A percentile compares a stretch with the other conserved stretches of the same genome.
Conservation (phyloP, 2,329 filamentous ascomycete genomes). For the Pseudogymnoascus sp. region DNA sequence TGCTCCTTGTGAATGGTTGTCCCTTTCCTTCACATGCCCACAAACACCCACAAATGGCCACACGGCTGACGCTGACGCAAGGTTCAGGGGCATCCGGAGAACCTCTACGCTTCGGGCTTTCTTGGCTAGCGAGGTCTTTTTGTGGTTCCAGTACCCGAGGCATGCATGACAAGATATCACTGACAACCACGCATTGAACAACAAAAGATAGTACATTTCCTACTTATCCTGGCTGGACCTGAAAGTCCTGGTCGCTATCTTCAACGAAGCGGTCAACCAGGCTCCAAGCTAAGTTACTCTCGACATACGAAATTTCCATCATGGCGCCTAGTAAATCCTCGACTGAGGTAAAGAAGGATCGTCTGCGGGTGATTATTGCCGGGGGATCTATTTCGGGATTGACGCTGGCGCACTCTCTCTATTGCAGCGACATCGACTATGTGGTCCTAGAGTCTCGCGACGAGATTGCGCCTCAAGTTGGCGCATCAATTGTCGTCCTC, state of each 20-base stretch:
- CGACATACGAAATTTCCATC: neutral
- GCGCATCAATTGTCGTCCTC: slow-evolving; percentile 39
- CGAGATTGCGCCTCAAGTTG: slow-evolving; percentile 36
- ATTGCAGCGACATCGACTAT: slow-evolving; percentile 39
- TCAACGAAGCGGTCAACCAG: neutral
- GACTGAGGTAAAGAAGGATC: neutral
- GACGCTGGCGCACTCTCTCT: slow-evolving; percentile 37
- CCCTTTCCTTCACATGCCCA: slow-evolving; percentile 10
- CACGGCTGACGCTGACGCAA: neutral
- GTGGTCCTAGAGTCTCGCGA: slow-evolving; percentile 38
- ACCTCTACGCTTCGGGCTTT: neutral
- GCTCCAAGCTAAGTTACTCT: neutral
- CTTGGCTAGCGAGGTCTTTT: neutral
- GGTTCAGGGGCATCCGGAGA: neutral
- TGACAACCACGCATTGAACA: neutral
- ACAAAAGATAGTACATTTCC: neutral
- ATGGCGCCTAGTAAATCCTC: neutral
- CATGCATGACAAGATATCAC: neutral
- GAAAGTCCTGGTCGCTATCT: neutral
- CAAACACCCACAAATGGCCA: neutral
- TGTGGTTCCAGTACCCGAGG: neutral
- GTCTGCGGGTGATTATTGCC: slow-evolving; percentile 35
- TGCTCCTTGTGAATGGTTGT: neutral
- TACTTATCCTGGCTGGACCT: neutral
- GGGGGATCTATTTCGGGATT: slow-evolving; percentile 43